These are phyloP conservation scores for Lyophyllum semitale DNA, from an alignment of 768 basidiomycete species.

Conservation along the genomic window DNA sequence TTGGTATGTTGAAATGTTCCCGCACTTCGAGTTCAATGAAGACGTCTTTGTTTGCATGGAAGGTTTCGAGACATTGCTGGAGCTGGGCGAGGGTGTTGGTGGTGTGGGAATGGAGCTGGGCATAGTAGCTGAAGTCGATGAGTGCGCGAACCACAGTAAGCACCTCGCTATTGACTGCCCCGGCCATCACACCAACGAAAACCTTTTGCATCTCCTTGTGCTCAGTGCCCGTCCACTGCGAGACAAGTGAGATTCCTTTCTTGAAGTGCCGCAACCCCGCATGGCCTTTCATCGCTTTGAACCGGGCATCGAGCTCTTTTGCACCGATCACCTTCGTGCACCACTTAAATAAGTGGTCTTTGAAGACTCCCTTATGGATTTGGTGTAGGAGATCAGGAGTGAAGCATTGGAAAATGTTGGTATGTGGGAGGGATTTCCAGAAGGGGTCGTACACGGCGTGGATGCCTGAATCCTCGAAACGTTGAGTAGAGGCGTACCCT, in stretches of 20 bases:
- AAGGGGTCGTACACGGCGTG: too few relatives aligned
- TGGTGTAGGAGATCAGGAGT: constrained; percentile 38
- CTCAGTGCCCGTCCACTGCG: too few relatives aligned
- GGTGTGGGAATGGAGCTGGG: constrained; percentile 34
- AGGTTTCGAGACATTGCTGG: constrained; percentile 24
- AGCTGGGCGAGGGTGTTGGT: constrained; percentile 26
- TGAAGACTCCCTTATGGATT: constrained; percentile 34
- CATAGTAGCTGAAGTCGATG: constrained; percentile 40
- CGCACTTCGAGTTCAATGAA: constrained; percentile 35
- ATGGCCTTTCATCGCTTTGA: constrained; percentile 29
- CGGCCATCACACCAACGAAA: not conserved
- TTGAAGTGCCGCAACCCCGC: too few relatives aligned
- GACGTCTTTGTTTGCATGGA: constrained; percentile 37
- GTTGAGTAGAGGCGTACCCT: too few relatives aligned
- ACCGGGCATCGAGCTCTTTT: constrained; percentile 37
- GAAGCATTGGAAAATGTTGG: constrained; percentile 36
- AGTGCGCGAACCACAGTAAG: constrained; percentile 30
- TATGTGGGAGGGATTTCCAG: too few relatives aligned
- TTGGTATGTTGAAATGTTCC: constrained; percentile 41
- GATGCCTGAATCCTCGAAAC: too few relatives aligned
- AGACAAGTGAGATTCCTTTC: constrained; percentile 12
- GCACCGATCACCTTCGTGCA: constrained; percentile 15
- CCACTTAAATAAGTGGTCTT: constrained; percentile 23
- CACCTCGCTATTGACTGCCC: constrained; percentile 7
- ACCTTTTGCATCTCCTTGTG: not conserved